A percentile compares a stretch with the other conserved stretches of the same genome.
These are phyloP conservation scores for Tubosaeta sp. DNA, from an alignment of 768 basidiomycete species.

Conservation along the genomic window DNA sequence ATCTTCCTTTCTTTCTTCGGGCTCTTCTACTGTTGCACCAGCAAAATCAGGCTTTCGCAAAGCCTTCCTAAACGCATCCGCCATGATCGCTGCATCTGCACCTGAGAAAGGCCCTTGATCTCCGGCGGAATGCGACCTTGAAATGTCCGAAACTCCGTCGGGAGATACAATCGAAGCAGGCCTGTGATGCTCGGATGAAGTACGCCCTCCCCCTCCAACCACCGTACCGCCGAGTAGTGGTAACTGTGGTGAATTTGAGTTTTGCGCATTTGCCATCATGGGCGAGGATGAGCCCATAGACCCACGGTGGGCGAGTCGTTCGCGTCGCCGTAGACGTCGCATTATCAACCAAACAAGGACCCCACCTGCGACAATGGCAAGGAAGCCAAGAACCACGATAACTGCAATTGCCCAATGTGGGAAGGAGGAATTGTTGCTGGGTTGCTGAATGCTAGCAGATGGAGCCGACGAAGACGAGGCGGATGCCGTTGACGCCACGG, in stretches of 20 bases:
- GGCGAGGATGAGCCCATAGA: conserved; percentile 79
- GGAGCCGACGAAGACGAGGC: conserved; percentile 19
- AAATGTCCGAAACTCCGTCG: conserved; percentile 73
- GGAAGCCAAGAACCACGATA: conserved; percentile 79
- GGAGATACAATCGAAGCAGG: conserved; percentile 45
- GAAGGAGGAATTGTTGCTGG: conserved; percentile 41
- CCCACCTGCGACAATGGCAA: conserved; percentile 70
- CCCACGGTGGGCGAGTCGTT: conserved; percentile 52
- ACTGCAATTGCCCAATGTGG: conserved; percentile 92
- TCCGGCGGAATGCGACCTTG: conserved; percentile 53
- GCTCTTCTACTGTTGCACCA: conserved; percentile 61
- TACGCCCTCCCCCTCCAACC: conserved; percentile 31
- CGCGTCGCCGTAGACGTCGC: conserved; percentile 57
- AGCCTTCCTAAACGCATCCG: conserved; percentile 85
- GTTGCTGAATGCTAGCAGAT: conserved; percentile 45
- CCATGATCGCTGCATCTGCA: conserved; percentile 89
- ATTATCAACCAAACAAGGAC: conserved; percentile 70
- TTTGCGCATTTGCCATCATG: conserved; percentile 69
- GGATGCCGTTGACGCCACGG: conserved; percentile 38
- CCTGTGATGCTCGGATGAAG: conserved; percentile 31
- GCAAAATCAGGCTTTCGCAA: conserved; percentile 87
- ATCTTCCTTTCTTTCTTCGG: conserved; percentile 40
- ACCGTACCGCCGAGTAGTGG: conserved; percentile 41
- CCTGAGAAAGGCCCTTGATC: conserved; percentile 72
- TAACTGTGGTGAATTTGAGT: conserved; percentile 39